Evolutionary conservation across 2,329 filamentous ascomycete genomes (phyloP), one percentile per base, ranked within the genome.

Genomic region (Aureobasidium sp.): DNA sequence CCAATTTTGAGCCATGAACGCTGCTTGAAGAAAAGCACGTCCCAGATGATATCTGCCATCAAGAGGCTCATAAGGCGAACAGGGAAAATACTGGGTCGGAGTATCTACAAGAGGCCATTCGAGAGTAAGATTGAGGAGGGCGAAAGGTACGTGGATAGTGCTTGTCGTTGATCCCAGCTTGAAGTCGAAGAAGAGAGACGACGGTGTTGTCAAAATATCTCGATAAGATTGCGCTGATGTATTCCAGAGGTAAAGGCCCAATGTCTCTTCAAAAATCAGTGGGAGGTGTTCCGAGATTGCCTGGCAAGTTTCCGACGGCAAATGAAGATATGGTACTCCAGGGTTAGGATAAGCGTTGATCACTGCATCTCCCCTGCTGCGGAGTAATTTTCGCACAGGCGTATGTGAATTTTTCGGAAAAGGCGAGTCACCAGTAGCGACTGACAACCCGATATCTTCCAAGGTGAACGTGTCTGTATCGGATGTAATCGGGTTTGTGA

Each of bases 241-340:
- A 21, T 42, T 34, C 49, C 49, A 52, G 16, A 35, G 24, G 16
- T 52, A 52, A 11, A 42, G 17, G 10, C 49, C 49, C 1, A 52
- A 19, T 17, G 11, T 38, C 24, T 52, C 16, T 12, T 52, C 22
- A 38, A 30, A 29, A 1, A 6, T 7, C 3, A 52, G 38, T 11
- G 49, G 49, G 3, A 52, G 49, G 22, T 34, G 21, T 4, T 3
- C 17, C 3, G 30, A 3, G 6, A 52, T 27, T 7, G 29, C n/a
- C 1, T 17, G 2, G 16, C 49, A 52, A 2, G 49, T 52, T 10
- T 38, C 16, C n/a, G 10, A 10, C 3, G 49, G 38, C 6, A 52
- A n/a, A 37, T 52, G 29, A 1, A 52, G 10, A 29, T 52, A 52
- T n/a, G 49, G 49, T 6, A 52, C 49, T 25, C 49, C 49, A 5